Evolutionary conservation across 1,284 basidiomycete species (phyloP), one percentile per base, ranked within the genome.

Genomic region (Phylloboletellus chloephorus): DNA sequence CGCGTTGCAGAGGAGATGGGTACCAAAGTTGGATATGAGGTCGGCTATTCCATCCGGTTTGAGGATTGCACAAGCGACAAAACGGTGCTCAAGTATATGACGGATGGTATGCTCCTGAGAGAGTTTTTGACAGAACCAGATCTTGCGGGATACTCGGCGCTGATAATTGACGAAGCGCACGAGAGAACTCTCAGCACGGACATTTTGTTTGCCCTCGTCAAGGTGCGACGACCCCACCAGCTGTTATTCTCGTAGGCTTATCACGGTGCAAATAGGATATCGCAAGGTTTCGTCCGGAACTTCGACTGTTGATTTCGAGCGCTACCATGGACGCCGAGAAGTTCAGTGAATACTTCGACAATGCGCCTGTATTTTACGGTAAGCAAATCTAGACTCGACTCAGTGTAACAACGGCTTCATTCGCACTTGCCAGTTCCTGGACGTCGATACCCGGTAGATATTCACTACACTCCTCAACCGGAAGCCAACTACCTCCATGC

Each of bases 1-100:
- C 93, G 96, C 68, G 96, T 99, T 3, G 95, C 95, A 0, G 96
- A 98, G 50, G 96, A 99, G 67, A 92, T 98, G 84, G 96, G 94
- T 4, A 87, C 84, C 5, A 88, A 96, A 58, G 81, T 99, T 16
- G 96, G 96, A 3, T 88, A 94, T 53, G 94, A 98, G 66, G 95
- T 98, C 47, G 96, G 96, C 11, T 99, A 98, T 66, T 93, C 91
- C 22, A 98, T 99, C 54, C 90, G 96, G 24, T 99, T 99, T 68
- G 96, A 98, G 66, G 95, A 99, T 64, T 96, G 93, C 65, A 98
- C 96, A 8, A 95, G 90, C 66, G 93, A 95, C 72, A 98, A 93
- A 72, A 97, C 94, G 2, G 84, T 93, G 25, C 73, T 98, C 57
- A 97, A 98, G 68, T 97, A 95, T 66, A 95, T 97, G 94, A 97